Conservation (phyloP, 148 eudicot species). For the Arbutus unedo region DNA sequence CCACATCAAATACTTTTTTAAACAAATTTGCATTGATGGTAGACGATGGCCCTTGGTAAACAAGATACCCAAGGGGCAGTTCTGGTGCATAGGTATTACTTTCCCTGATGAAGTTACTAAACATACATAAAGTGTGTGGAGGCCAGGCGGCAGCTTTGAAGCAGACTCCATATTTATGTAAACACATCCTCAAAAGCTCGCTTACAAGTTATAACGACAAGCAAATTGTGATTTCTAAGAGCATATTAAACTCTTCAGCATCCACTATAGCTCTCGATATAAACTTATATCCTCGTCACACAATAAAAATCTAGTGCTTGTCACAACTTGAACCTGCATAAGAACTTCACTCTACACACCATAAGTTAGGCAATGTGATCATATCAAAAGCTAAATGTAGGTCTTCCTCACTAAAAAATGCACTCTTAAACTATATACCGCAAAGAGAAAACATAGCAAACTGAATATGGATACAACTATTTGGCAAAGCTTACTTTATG, state of each 20-base stretch:
- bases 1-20: not conserved
- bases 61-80: not conserved
- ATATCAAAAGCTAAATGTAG: not conserved
- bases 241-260: not conserved
- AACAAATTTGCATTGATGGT: not conserved
- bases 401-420: not conserved
- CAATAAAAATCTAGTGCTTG: not conserved
- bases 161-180: not conserved
- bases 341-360: not conserved
- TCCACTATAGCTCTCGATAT: not conserved
- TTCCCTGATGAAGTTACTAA: not conserved
- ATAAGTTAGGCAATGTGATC: not conserved
- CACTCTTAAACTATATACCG: not conserved
- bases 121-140: not conserved
- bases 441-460: not conserved
- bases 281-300: not conserved
- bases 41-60: not conserved
- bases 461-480: not conserved
- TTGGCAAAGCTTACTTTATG: not conserved
- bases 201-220: not conserved
- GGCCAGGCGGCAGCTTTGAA: not conserved
- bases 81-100: not conserved
- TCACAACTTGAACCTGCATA: not conserved
- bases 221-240: not conserved
- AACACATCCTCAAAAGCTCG: not conserved